Evolutionary conservation across 129 eudicot genomes (phyloP).

Genomic region (Artemisia argyi): DNA sequence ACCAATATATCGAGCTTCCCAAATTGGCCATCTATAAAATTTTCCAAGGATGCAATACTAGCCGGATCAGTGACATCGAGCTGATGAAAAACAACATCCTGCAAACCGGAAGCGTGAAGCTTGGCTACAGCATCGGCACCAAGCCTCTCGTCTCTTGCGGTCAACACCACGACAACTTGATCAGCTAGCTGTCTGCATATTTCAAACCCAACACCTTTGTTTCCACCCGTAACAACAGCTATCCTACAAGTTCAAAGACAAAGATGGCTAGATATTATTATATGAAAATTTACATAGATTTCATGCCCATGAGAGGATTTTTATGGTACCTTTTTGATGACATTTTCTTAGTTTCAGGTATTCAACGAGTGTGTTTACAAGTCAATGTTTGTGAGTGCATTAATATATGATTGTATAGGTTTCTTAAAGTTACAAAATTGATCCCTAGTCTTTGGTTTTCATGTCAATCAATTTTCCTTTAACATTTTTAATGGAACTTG

Average conservation of each 20-base stretch:
- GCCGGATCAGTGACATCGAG: slow-evolving; percentile 42
- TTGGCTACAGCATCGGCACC: slow-evolving; percentile 34
- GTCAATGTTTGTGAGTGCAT: not conserved
- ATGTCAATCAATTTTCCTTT: no score
- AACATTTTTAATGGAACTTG: no score
- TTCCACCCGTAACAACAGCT: slow-evolving; percentile 43
- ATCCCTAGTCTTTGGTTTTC: no score
- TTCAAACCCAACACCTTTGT: slow-evolving; percentile 49
- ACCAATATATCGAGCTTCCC: slow-evolving; percentile 46
- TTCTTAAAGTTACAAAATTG: no score
- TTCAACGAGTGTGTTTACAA: slow-evolving; percentile 3
- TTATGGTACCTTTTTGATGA: slow-evolving; percentile 19
- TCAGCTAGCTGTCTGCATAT: slow-evolving; percentile 38
- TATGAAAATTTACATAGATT: not conserved
- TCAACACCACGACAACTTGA: slow-evolving; percentile 23
- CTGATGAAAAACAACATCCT: slow-evolving; percentile 39
- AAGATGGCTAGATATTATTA: not conserved
- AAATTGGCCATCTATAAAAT: slow-evolving; percentile 20
- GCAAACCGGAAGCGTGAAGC: slow-evolving; percentile 30
- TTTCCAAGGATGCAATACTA: slow-evolving; percentile 29
- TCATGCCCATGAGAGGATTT: not conserved
- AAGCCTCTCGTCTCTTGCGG: slow-evolving; percentile 37
- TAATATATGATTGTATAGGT: no score
- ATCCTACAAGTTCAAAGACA: not conserved
- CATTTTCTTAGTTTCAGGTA: slow-evolving; percentile 1